Conservation (phyloP, 805 yeast genomes). For the Candida incommunis region DNA sequence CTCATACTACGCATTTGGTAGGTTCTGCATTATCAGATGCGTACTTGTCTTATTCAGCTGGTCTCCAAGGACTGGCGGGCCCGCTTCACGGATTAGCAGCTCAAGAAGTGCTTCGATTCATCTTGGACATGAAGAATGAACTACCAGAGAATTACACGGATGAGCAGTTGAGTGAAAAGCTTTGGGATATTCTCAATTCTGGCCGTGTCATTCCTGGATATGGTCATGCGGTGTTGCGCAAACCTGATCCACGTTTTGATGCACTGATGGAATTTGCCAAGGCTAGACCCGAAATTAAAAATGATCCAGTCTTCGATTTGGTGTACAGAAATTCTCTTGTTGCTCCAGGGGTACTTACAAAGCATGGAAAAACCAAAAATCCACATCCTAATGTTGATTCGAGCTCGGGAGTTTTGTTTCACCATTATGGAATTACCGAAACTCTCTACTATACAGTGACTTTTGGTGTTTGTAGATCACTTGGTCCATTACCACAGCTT, state of each 20-base stretch:
- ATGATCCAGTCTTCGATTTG: conserved; percentile 65
- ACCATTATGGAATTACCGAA: conserved; percentile 75
- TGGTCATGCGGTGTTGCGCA: conserved; percentile 79
- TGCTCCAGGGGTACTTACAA: conserved; percentile 66
- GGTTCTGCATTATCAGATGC: conserved; percentile 76
- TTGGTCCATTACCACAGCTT: conserved; percentile 76
- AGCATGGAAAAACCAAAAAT: conserved; percentile 84
- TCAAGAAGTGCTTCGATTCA: conserved; percentile 78
- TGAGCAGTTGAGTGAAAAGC: conserved; percentile 57
- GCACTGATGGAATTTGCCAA: conserved; percentile 77
- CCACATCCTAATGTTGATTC: conserved; percentile 91
- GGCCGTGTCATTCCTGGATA: conserved; percentile 85
- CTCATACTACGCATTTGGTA: conserved; percentile 75
- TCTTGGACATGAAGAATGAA: conserved; percentile 48
- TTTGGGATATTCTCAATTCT: conserved; percentile 65
- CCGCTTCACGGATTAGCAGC: conserved; percentile 81
- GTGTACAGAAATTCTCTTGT: conserved; percentile 68
- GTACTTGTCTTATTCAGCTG: conserved; percentile 65
- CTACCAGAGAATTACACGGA: conserved; percentile 57
- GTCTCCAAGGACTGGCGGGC: conserved; percentile 76
- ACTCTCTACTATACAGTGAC: conserved; percentile 73
- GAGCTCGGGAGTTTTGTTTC: conserved; percentile 73
- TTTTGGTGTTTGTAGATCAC: conserved; percentile 78
- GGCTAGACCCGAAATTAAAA: conserved; percentile 27
- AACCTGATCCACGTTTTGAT: conserved; percentile 78